Evolutionary conservation across 106 monocot species (phyloP).

Genomic region (Hemerocallis citrina): DNA sequence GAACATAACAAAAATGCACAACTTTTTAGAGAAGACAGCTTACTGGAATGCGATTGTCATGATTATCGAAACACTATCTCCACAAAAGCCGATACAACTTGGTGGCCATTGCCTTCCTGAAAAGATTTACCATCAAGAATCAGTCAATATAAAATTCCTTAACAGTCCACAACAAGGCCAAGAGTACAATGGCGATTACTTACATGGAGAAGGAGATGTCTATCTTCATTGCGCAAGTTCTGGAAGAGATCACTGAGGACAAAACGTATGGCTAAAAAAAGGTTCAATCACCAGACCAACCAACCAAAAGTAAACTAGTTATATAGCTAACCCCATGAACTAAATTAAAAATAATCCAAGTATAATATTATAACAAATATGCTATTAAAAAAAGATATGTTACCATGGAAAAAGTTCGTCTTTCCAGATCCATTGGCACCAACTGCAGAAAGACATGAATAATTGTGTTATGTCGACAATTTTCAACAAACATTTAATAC

Average conservation of each 20-base stretch:
- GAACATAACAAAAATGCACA: neutral
- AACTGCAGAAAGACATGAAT: constrained; percentile 37
- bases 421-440: constrained; percentile 99
- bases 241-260: constrained; percentile 97
- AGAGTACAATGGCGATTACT: constrained; percentile 27
- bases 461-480: neutral
- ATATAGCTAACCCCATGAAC: neutral
- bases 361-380: neutral
- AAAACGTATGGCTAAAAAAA: constrained; percentile 78
- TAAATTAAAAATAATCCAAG: neutral
- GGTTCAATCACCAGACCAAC: neutral
- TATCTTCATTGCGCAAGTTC: constrained; percentile 83
- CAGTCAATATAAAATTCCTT: neutral
- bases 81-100: constrained; percentile 95
- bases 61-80: constrained; percentile 99
- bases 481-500: neutral
- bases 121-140: neutral
- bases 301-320: constrained; percentile 1
- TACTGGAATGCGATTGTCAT: constrained; percentile 95
- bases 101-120: constrained; percentile 94
- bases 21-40: constrained; percentile 6
- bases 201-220: constrained; percentile 96
- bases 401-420: constrained; percentile 99
- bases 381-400: neutral
- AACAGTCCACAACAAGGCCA: neutral